Base-by-base conservation (phyloP, 495 filamentous ascomycete species). In the Trichoderma erinaceum region DNA sequence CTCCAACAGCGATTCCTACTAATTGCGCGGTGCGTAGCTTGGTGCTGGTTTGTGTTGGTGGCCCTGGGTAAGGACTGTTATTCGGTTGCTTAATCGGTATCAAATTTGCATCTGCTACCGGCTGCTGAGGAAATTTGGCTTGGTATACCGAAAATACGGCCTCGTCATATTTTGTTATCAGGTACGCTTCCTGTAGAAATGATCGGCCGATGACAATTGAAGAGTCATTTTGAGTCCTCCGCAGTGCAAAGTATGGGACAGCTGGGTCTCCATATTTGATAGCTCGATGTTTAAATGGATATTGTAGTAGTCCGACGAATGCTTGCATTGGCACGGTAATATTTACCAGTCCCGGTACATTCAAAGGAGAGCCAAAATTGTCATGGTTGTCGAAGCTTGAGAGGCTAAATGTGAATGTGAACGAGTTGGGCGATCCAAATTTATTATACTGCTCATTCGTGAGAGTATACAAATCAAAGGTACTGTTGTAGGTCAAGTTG, bases 181-280 rank as follows among this genome's bases (percentile, higher is more conserved):
- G 71, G 69, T 91, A 91, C 18, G 86, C 83, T 75, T 90, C 89
- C 77, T 91, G 89, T 68, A 91, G 79, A 70, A 91, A 91, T 4
- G 79, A 75, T 35, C 89, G 84, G n/a, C 89, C 89, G 69, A 91
- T 81, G n/a, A 86, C 85, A 69, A 83, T 81, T 68, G 86, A 80
- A n/a, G 81, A 83, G 25, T 76, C 74, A 72, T 84, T 81, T 58
- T 77, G 74, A 0, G 74, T 73, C 13, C 74, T 70, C 67, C 83
- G 79, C 25, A 90, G 76, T 25, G 89, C 87, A 69, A 92, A 90
- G 74, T 91, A 91, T 21, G 82, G 79, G 21, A 83, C 69, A 65
- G 78, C 75, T 10, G 78, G 71, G 66, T 79, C 74, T 11, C 77
- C 78, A 68, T 76, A 83, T 43, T 78, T 70, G 66, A 82, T 80